Evolutionary conservation across 139 green algal genomes (phyloP), one percentile per base, ranked within the genome.

Genomic region (Klebsormidium nitens): DNA sequence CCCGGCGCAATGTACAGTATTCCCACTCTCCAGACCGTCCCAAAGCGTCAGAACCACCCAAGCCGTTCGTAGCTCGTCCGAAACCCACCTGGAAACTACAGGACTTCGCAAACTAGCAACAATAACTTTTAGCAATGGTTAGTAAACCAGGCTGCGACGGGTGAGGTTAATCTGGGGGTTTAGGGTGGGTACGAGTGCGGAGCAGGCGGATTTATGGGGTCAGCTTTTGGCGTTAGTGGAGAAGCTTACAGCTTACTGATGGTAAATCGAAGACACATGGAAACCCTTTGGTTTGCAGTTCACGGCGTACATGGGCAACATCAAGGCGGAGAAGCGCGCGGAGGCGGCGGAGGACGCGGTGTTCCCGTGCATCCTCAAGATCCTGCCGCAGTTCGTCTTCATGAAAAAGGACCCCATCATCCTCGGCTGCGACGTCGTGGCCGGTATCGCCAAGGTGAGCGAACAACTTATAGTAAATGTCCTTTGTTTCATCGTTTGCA

Each of bases 361-460:
- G 2, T 98, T 98, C 89, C 93, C 93, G 34, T 95, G 89, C 78
- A 66, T 89, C 1, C 70, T 87, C 48, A 83, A 81, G 61, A 97
- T 97, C 81, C 66, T 98, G 46, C 91, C 91, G 44, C 89, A 85
- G 4, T 96, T 88, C 79, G 85, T 99, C 42, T 99, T 97, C 87
- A 98, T 97, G 81, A 90, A 91, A 64, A 95, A 94, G 74, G 93
- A 98, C 77, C 94, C 94, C 69, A 97, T 99, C 73, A 85, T 99
- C 61, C 60, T 97, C 42, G 94, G 94, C 3, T 88, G 95, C 32
- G 94, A 98, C 42, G 75, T 95, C 6, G 69, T 85, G 36, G 86
- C 89, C 36, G 89, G 89, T 40, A 89, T 92, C 40, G 82, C 83
- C 5, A 76, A 76, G 70, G 70, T 77, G 28, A 8, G 68, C n/a